Percentiles rank a stretch among this genome's conserved stretches.
Evolutionary conservation across 2,329 filamentous ascomycete species (phyloP).

Genomic region (Stachybotrys echinatus): DNA sequence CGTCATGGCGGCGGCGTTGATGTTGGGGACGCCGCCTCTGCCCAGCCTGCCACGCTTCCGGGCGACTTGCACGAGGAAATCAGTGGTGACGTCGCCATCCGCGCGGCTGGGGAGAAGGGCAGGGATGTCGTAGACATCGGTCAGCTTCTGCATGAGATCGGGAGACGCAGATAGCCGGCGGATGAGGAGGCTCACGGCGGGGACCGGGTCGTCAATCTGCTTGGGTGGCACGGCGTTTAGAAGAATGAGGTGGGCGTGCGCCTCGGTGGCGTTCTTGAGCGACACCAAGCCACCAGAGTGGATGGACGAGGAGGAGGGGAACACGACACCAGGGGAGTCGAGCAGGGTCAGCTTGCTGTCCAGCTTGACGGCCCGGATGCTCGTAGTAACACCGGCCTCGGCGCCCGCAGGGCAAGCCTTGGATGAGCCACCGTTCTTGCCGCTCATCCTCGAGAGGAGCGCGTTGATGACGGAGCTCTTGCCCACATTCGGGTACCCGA

Average conservation of each 20-base stretch:
- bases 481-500: constrained; percentile 93
- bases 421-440: constrained; percentile 51
- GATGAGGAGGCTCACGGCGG: constrained; percentile 80
- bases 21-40: constrained; percentile 83
- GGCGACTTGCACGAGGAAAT: constrained; percentile 93
- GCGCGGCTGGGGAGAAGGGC: constrained; percentile 63
- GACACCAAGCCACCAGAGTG: constrained; percentile 36
- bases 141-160: constrained; percentile 71
- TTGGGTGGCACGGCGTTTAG: constrained; percentile 90
- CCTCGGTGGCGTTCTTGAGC: constrained; percentile 60
- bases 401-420: constrained; percentile 79
- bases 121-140: constrained; percentile 78
- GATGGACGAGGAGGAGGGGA: constrained; percentile 58
- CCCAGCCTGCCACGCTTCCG: constrained; percentile 86
- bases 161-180: constrained; percentile 69
- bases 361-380: constrained; percentile 83
- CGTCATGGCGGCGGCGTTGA: constrained; percentile 81
- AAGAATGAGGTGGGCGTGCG: constrained; percentile 79
- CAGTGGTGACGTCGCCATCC: constrained; percentile 73
- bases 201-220: constrained; percentile 88
- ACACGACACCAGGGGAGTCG: constrained; percentile 92
- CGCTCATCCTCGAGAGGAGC: constrained; percentile 70
- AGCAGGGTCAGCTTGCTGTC: constrained; percentile 91
- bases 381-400: constrained; percentile 88
- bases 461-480: constrained; percentile 97